These are phyloP conservation scores for Borealophlyctis nickersoniae DNA, from an alignment of 192 early-diverging fungal genomes.

Conservation along the genomic window DNA sequence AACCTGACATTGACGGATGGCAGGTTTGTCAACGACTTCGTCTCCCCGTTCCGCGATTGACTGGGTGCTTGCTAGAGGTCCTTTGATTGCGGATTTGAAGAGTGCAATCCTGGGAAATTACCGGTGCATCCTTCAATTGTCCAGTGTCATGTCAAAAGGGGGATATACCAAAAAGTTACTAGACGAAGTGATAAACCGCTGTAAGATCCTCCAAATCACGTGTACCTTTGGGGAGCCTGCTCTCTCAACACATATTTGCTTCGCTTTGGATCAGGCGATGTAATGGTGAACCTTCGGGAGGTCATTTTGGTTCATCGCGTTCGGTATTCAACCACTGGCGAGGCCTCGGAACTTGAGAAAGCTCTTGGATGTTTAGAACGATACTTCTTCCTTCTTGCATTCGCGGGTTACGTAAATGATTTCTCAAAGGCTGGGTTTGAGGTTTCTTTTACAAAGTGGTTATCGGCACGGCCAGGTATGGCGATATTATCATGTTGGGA, in stretches of 20 bases:
- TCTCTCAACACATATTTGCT: constrained; percentile 4
- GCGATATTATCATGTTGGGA: not conserved
- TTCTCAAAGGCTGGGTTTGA: constrained; percentile 11
- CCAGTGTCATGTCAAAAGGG: constrained; percentile 46
- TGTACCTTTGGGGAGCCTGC: not conserved
- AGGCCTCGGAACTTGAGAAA: constrained; percentile 31
- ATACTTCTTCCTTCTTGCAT: constrained; percentile 58
- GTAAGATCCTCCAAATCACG: constrained; percentile 17
- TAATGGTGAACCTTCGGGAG: constrained; percentile 58
- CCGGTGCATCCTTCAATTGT: constrained; percentile 39
- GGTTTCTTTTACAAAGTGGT: constrained; percentile 21
- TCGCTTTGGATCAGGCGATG: constrained; percentile 33
- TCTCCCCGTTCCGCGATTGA: constrained; percentile 50
- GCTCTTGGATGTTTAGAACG: constrained; percentile 54
- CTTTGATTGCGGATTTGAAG: constrained; percentile 51
- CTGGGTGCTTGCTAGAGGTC: constrained; percentile 51
- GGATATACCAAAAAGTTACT: constrained; percentile 43
- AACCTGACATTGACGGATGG: not conserved
- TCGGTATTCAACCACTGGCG: constrained; percentile 43
- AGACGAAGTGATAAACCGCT: constrained; percentile 53
- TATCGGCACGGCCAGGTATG: constrained; percentile 34
- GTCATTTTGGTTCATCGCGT: constrained; percentile 57
- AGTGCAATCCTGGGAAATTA: constrained; percentile 58
- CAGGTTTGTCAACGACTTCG: constrained; percentile 38
- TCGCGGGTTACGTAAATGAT: constrained; percentile 52